Evolutionary conservation across 1,139 yeast species (phyloP), one percentile per base, ranked within the genome.

Genomic region (Geotrichum klebahnii): DNA sequence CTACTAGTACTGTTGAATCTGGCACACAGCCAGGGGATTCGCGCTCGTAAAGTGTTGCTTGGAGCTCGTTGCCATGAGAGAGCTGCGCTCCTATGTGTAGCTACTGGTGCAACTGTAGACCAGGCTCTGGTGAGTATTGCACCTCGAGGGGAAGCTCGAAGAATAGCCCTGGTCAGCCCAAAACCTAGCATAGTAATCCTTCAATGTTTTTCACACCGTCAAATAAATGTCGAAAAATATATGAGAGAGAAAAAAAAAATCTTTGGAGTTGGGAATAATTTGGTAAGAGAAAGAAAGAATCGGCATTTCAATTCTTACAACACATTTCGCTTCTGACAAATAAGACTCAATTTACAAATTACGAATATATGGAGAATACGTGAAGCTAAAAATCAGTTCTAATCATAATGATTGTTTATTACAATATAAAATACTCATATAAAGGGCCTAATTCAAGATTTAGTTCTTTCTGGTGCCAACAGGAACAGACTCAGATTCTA

Each of bases 401-500:
- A 26, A 37, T 28, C 16, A 37, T 19, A 37, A 37, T n/a, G 36
- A 14, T 40, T 14, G 22, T 40, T 40, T 29, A 40, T 40, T 40
- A 38, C 42, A 38, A 22, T 34, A 28, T 34, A 16, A 32, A 39
- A 36, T 37, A 39, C 40, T 36, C 31, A 28, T 12, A 14, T 44
- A 17, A 17, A 32, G 20, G 26, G 14, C 23, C 48, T 31, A 37
- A 26, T 12, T 6, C 23, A 28, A 26, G 34, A 28, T 19, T 24
- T 47, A 47, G 47, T 57, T 52, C 53, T 52, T 46, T 53, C 54
- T 49, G 49, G 53, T 40, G 35, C 54, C 59, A 44, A 60, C 46
- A 34, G 61, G 49, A 48, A 60, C 49, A 16, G 53, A 44, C 52
- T 58, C 51, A 38, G 62, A 51, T 39, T 61, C 64, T 39, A 46